Conservation (phyloP, 108 stramenopile genomes). For the Pseudonitzschia delicatissima region DNA sequence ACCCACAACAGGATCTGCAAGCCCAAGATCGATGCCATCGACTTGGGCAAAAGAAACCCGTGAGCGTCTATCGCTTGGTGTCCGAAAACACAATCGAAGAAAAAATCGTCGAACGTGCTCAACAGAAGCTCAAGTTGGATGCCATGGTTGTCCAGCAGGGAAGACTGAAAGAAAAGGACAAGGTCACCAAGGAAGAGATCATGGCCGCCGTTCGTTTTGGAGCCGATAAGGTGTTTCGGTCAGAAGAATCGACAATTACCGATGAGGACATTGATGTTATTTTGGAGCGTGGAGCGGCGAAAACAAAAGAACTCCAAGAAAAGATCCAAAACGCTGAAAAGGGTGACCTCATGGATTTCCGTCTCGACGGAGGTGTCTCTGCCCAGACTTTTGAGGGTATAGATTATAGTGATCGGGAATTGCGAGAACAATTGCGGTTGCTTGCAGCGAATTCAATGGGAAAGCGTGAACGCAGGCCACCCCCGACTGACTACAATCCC, state of each 20-base stretch:
- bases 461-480: constrained; percentile 85
- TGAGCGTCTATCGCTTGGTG: constrained; percentile 94
- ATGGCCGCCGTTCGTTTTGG: constrained; percentile 95
- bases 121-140: constrained; percentile 99
- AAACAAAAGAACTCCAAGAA: constrained; percentile 87
- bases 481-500: constrained; percentile 74
- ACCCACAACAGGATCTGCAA: constrained; percentile 98
- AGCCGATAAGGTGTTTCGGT: constrained; percentile 94
- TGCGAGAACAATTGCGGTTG: constrained; percentile 78
- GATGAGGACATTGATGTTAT: constrained; percentile 97
- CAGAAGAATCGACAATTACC: constrained; percentile 85
- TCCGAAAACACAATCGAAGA: constrained; percentile 99
- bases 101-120: constrained; percentile 99
- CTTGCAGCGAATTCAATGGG: constrained; percentile 82
- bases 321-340: constrained; percentile 92
- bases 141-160: constrained; percentile 99
- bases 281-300: constrained; percentile 85
- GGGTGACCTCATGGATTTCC: constrained; percentile 93
- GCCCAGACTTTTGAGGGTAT: constrained; percentile 89
- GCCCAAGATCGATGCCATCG: constrained; percentile 97
- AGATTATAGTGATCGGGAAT: constrained; percentile 83
- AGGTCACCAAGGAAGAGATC: constrained; percentile 83
- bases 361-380: constrained; percentile 86
- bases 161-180: constrained; percentile 88
- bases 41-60: constrained; percentile 96